phyloP scores from a whole-genome alignment of 2,329 filamentous ascomycete genomes.

The Botryotinia narcissicola region DNA sequence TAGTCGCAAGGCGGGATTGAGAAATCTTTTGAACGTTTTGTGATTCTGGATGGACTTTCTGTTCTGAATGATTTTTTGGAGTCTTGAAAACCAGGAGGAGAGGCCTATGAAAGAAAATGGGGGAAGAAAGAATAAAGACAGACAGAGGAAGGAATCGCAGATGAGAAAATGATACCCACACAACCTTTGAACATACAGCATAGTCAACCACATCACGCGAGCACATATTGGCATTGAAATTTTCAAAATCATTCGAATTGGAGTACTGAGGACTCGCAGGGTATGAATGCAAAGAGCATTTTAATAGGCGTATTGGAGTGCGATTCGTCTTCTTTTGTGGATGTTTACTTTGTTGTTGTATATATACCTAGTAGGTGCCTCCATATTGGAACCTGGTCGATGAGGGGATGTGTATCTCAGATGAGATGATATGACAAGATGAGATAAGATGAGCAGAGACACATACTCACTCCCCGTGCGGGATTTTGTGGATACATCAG shows the following conservation, averaged over 20 bases:
- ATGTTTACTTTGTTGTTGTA: background rate
- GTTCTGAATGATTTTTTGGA: background rate
- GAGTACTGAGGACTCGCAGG: background rate
- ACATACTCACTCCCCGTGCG: background rate
- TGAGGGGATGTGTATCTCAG: background rate
- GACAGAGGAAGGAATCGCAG: background rate
- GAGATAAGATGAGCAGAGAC: background rate
- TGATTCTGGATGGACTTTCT: slow-evolving; percentile 1
- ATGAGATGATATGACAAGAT: background rate
- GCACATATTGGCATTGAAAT: background rate
- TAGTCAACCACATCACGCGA: background rate
- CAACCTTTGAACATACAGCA: background rate
- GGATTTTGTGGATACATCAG: background rate
- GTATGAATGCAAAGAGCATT: background rate
- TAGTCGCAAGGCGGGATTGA: slow-evolving; percentile 25
- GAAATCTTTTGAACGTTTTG: slow-evolving; percentile 28
- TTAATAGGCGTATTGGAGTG: background rate
- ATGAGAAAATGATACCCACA: background rate
- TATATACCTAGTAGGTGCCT: background rate
- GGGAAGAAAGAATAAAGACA: background rate
- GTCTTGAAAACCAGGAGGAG: background rate
- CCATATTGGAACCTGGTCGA: background rate
- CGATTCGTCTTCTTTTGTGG: background rate
- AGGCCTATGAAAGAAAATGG: background rate
- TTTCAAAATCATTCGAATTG: background rate